Conservation (phyloP, 208 protist species). For the Crithidia mellificae region DNA sequence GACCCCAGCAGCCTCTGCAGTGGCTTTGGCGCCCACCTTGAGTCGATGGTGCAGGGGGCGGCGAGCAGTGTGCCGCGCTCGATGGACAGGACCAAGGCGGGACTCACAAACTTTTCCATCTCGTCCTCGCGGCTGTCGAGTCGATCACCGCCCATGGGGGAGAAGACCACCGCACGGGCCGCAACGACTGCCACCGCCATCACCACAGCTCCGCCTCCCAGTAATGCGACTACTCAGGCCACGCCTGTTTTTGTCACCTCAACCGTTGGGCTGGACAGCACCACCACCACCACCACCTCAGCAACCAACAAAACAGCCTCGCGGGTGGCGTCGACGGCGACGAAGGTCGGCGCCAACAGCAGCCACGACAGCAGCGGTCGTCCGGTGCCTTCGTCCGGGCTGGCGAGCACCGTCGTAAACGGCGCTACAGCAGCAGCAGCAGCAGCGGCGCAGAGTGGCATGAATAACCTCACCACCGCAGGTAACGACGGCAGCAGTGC, state of each 20-base stretch:
- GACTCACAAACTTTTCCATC: not conserved
- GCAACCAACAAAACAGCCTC: not conserved
- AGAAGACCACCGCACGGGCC: not conserved
- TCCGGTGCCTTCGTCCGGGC: not conserved
- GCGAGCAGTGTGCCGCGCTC: not conserved
- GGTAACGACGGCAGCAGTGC: not conserved
- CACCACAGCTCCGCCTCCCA: not conserved
- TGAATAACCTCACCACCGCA: too few species aligned
- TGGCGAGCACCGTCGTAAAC: not conserved
- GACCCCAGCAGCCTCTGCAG: not conserved
- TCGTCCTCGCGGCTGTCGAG: not conserved
- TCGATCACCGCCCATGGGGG: not conserved
- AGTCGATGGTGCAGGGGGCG: not conserved
- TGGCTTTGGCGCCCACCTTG: not conserved
- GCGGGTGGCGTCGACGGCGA: not conserved
- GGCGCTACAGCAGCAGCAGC: too few species aligned
- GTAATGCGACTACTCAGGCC: too few species aligned
- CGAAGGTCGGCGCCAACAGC: not conserved
- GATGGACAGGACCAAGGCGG: not conserved
- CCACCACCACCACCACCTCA: not conserved
- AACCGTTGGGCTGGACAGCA: not conserved
- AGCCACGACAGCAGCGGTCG: not conserved
- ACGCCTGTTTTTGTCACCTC: too few species aligned
- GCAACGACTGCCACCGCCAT: not conserved
- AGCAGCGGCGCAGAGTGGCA: too few species aligned